Evolutionary conservation across 495 filamentous ascomycete genomes (phyloP), one percentile per base, ranked within the genome.

Genomic region (Letharia lupina): DNA sequence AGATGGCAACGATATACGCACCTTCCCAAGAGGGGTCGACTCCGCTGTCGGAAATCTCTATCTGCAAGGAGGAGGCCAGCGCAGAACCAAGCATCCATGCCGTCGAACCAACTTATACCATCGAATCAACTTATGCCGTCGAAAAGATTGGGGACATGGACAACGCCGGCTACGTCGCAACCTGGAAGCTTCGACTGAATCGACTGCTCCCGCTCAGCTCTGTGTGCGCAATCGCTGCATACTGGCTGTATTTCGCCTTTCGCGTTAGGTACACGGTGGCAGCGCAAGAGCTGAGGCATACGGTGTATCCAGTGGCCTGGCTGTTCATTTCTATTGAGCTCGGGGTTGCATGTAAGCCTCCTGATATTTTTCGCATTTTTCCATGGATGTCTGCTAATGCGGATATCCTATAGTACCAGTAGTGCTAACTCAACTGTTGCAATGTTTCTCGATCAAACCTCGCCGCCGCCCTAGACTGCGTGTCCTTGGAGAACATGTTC

Each of bases 321-420:
- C 7, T 66, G 7, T 61, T 52, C 45, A 11, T 66, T n/a, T 13
- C 18, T 2, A 39, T 62, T 31, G 64, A 66, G 58, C n/a, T 61
- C 18, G 45, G 37, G n/a, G 33, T 31, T 6, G 52, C 35, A 44
- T 84, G 50, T 56, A 31, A 56, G 52, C 4, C 31, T 56, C 13
- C 52, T 35, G 13, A 35, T 70, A 71, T 13, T 13, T 78, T 13
- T 33, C 52, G 2, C 6, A 6, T 6, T 56, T 18, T 6, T 18
- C 35, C 28, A 12, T 35, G 31, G 6, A 35, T 31, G 11, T 56
- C 11, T 35, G 52, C 52, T 56, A 12, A 56, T 16, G 28, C 77
- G 1, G 69, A 77, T 23, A 70, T 80, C 57, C 75, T 76, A 63
- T 44, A 63, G 57, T 15, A 5, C 60, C 60, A 13, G 18, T 45